Conservation (phyloP, 768 basidiomycete species). For the Gymnopilus dilepis region DNA sequence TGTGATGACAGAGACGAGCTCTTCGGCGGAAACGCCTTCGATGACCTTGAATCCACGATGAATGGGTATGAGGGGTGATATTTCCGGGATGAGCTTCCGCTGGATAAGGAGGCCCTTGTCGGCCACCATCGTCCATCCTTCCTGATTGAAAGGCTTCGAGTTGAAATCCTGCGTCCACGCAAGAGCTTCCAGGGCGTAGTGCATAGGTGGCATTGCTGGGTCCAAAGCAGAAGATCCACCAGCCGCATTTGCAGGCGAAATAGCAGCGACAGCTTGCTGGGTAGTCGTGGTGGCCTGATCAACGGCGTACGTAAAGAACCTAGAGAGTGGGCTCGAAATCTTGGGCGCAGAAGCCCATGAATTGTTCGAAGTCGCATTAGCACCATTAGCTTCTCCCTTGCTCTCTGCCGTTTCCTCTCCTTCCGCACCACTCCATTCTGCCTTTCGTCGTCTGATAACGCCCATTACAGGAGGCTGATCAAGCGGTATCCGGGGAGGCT, state of each 20-base stretch:
- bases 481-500: constrained; percentile 84
- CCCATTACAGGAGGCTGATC: constrained; percentile 90
- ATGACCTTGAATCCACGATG: constrained; percentile 91
- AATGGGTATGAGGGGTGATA: constrained; percentile 83
- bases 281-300: constrained; percentile 77
- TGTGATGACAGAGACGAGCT: constrained; percentile 75
- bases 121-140: constrained; percentile 78
- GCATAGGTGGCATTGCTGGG: constrained; percentile 70
- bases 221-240: constrained; percentile 51
- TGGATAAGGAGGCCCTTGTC: constrained; percentile 81
- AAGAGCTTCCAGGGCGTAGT: constrained; percentile 82
- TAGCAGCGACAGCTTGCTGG: constrained; percentile 78
- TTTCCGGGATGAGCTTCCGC: constrained; percentile 73
- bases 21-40: constrained; percentile 92
- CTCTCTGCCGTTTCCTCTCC: constrained; percentile 17
- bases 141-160: constrained; percentile 30
- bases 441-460: constrained; percentile 68
- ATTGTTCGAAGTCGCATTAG: constrained; percentile 21
- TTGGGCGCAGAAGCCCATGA: constrained; percentile 64
- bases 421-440: constrained; percentile 65
- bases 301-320: constrained; percentile 76
- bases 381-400: constrained; percentile 12
- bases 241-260: constrained; percentile 58
- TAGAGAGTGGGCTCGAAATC: constrained; percentile 70
- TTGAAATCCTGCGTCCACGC: constrained; percentile 80